These are phyloP conservation scores for Polyporus arcularius DNA, from an alignment of 768 basidiomycete species.

Conservation along the genomic window DNA sequence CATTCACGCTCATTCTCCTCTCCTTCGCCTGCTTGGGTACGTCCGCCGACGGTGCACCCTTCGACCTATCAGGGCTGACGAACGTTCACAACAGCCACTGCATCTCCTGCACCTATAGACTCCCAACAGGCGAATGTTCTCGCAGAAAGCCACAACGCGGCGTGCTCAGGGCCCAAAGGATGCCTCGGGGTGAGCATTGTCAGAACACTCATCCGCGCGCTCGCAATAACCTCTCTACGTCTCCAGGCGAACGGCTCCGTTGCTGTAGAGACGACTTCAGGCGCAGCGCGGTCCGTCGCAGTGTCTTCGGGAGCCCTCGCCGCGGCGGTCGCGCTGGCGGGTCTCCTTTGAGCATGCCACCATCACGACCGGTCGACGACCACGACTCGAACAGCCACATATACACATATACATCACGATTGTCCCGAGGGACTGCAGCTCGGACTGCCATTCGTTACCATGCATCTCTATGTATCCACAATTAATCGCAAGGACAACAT, in stretches of 20 bases:
- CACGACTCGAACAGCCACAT: not conserved
- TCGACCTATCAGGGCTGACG: not conserved
- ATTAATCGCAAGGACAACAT: not conserved
- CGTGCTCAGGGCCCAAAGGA: constrained; percentile 10
- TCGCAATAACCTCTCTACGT: not conserved
- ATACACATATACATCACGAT: not conserved
- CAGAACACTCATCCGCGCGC: not conserved
- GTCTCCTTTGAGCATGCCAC: not conserved
- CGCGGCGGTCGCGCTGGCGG: constrained; percentile 1
- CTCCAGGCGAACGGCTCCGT: constrained; percentile 6
- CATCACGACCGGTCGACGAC: not conserved
- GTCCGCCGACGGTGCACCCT: not conserved
- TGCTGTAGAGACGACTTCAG: not conserved
- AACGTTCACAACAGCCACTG: not conserved
- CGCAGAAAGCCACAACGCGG: constrained; percentile 9
- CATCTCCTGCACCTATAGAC: constrained; percentile 17
- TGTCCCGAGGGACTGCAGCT: constrained; percentile 13
- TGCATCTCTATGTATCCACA: constrained; percentile 3
- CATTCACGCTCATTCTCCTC: constrained; percentile 12
- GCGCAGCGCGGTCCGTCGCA: not conserved
- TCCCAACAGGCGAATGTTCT: constrained; percentile 13
- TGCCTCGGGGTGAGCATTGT: constrained; percentile 5
- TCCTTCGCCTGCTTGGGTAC: constrained; percentile 6
- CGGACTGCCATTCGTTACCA: constrained; percentile 14
- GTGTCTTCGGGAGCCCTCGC: not conserved